These are phyloP conservation scores for Alloteropsis angusta DNA, from an alignment of 202 grass and related monocot genomes.

Conservation along the genomic window DNA sequence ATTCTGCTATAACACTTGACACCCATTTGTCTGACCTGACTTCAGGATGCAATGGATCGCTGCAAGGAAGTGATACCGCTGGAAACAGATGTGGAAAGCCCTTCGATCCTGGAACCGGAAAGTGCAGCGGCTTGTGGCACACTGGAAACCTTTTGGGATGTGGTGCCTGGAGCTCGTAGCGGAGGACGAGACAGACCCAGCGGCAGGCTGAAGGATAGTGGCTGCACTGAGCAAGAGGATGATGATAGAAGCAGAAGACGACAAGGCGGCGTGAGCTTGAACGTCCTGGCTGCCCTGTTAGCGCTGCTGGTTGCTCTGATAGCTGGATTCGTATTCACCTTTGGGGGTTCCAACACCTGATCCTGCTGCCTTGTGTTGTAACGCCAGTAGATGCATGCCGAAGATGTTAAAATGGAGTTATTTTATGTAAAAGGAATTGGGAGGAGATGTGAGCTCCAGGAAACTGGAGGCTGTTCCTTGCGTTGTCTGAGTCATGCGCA, in stretches of 20 bases:
- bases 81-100: conserved; percentile 30
- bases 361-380: neutral
- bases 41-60: conserved; percentile 56
- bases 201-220: neutral
- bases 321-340: conserved; percentile 26
- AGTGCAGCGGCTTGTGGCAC: neutral
- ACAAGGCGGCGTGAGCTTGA: conserved; percentile 13
- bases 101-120: conserved; percentile 61
- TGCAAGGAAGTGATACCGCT: conserved; percentile 86
- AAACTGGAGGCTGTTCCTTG: neutral
- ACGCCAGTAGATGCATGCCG: neutral
- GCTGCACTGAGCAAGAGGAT: neutral
- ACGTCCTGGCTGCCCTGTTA: conserved; percentile 26
- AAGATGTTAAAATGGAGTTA: neutral
- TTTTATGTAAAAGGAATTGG: neutral
- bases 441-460: neutral
- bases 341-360: conserved; percentile 8
- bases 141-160: conserved; percentile 62
- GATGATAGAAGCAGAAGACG: neutral
- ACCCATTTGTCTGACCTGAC: neutral
- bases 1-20: neutral
- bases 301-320: conserved; percentile 46
- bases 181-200: neutral
- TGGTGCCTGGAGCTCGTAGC: conserved; percentile 34
- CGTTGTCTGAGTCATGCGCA: neutral